A percentile compares a stretch with the other conserved stretches of the same genome.
Conservation (phyloP, 2,329 filamentous ascomycete genomes). For the Colletotrichum sp. region DNA sequence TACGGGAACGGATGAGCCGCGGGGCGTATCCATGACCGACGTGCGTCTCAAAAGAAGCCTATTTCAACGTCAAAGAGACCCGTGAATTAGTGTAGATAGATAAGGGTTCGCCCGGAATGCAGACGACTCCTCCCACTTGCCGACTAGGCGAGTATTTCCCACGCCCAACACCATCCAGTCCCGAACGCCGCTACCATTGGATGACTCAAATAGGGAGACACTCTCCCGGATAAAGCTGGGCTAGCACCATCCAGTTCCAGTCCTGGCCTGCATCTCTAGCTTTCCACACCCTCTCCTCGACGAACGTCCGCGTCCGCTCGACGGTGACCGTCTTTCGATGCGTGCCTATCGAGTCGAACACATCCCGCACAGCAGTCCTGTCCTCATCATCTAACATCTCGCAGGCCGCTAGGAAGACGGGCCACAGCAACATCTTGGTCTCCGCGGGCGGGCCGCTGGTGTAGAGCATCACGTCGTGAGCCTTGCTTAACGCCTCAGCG, state of each 20-base stretch:
- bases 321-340: constrained; percentile 30
- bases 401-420: constrained; percentile 31
- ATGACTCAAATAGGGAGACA: constrained; percentile 31
- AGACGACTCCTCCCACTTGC: not conserved
- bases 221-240: constrained; percentile 29
- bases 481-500: constrained; percentile 26
- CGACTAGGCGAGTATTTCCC: not conserved
- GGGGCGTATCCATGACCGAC: not conserved
- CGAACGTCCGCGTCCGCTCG: constrained; percentile 28
- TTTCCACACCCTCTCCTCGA: constrained; percentile 30
- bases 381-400: constrained; percentile 29
- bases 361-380: constrained; percentile 23
- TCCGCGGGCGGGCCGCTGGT: constrained; percentile 26
- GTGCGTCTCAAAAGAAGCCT: constrained; percentile 1
- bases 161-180: not conserved
- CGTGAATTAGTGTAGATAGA: not conserved
- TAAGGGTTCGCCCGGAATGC: not conserved
- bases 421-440: constrained; percentile 33
- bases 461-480: constrained; percentile 33
- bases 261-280: constrained; percentile 27
- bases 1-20: not conserved
- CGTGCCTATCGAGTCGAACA: constrained; percentile 29
- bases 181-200: not conserved
- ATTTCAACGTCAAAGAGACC: constrained; percentile 1
- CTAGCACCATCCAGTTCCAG: constrained; percentile 35